Evolutionary conservation across 768 basidiomycete species (phyloP).

Genomic region (Lactarius tabidus): DNA sequence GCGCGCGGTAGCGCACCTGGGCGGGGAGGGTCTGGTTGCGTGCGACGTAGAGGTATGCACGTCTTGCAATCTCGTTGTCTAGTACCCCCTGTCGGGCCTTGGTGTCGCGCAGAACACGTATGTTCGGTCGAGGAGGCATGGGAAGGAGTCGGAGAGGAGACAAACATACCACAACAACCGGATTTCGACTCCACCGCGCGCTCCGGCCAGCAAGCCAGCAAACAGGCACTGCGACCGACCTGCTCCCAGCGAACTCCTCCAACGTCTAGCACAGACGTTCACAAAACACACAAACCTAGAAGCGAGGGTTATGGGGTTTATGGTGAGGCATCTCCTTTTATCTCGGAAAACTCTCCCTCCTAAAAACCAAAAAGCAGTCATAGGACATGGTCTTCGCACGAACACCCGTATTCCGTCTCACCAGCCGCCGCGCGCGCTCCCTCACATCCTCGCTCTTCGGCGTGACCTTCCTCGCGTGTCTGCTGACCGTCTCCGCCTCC

Average conservation of each 20-base stretch:
- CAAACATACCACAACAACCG: slow-evolving; percentile 14
- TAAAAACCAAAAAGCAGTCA: slow-evolving; percentile 22
- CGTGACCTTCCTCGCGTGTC: slow-evolving; percentile 72
- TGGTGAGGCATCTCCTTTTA: background rate
- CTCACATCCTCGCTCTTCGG: slow-evolving; percentile 77
- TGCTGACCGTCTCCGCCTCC: slow-evolving; percentile 78
- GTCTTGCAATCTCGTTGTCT: slow-evolving; percentile 74
- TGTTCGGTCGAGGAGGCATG: slow-evolving; percentile 34
- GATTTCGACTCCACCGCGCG: background rate
- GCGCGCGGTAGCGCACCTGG: slow-evolving; percentile 89
- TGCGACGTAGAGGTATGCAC: slow-evolving; percentile 91
- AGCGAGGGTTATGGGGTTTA: slow-evolving; percentile 11
- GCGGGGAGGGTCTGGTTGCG: slow-evolving; percentile 87
- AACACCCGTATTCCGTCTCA: slow-evolving; percentile 48
- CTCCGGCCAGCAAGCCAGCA: background rate
- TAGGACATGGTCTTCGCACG: slow-evolving; percentile 54
- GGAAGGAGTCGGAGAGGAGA: no score
- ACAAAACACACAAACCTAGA: background rate
- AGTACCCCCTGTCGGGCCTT: slow-evolving; percentile 69
- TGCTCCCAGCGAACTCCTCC: background rate
- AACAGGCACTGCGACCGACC: background rate
- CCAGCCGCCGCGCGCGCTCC: slow-evolving; percentile 55
- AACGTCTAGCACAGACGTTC: background rate
- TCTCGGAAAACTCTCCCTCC: background rate
- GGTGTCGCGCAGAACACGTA: slow-evolving; percentile 67